phyloP scores from a whole-genome alignment of 495 filamentous ascomycete genomes.

The Aspergillus coremiiformis region DNA sequence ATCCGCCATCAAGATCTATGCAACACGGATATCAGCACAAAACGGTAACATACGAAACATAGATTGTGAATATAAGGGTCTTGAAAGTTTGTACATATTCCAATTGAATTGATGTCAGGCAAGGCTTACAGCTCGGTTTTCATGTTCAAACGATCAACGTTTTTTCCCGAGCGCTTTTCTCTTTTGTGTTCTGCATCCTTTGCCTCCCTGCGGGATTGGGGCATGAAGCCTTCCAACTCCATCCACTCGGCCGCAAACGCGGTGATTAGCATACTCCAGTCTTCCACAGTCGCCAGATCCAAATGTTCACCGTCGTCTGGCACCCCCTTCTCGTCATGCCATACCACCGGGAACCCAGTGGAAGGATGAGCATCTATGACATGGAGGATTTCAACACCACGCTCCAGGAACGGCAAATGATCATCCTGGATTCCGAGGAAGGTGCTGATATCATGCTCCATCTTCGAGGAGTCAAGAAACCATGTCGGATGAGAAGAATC shows the following conservation, averaged over 20 bases:
- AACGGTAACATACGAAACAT: conserved; percentile 1
- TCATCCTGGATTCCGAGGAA: conserved; percentile 66
- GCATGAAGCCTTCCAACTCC: conserved; percentile 70
- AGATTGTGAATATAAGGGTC: background rate
- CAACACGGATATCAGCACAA: background rate
- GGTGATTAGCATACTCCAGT: conserved; percentile 76
- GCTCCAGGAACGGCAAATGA: conserved; percentile 77
- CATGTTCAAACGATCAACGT: conserved; percentile 6
- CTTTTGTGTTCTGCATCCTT: background rate
- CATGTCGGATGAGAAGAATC: conserved; percentile 21
- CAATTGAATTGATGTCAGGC: conserved; percentile 3
- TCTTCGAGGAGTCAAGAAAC: conserved; percentile 50
- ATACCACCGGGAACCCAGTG: conserved; percentile 65
- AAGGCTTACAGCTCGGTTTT: conserved; percentile 44
- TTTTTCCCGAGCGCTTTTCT: conserved; percentile 8
- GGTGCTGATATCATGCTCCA: conserved; percentile 34
- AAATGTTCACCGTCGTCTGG: conserved; percentile 78
- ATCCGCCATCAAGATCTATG: conserved; percentile 1
- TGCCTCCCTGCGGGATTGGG: background rate
- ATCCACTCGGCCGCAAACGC: conserved; percentile 92
- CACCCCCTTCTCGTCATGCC: conserved; percentile 62
- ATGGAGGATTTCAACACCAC: conserved; percentile 84
- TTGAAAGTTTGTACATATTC: background rate
- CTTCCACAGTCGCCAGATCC: conserved; percentile 72
- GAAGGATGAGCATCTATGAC: conserved; percentile 60